Evolutionary conservation across 2,329 filamentous ascomycete genomes (phyloP).

Genomic region (Talaromyces amestolkiae): DNA sequence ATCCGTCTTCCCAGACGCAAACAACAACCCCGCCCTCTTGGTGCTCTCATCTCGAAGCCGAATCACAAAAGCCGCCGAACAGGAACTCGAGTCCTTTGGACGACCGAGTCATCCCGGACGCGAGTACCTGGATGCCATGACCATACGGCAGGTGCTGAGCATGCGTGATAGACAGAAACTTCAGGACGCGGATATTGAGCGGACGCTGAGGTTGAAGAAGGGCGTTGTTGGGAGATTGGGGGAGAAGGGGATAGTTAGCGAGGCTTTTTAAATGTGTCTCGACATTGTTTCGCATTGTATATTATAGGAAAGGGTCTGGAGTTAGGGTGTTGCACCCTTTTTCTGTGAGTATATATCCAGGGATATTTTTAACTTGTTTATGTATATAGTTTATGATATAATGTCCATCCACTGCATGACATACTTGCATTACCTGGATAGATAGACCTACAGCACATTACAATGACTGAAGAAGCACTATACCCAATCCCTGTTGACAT

Average conservation of each 20-base stretch:
- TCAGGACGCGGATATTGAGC: constrained; percentile 42
- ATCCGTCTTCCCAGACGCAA: constrained; percentile 36
- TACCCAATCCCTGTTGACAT: neutral
- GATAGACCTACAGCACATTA: no score
- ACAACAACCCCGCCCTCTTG: constrained; percentile 58
- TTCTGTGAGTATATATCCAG: neutral
- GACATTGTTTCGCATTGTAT: neutral
- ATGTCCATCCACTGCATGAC: neutral
- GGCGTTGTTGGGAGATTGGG: constrained; percentile 45
- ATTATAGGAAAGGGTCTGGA: neutral
- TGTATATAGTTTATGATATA: constrained; percentile 5
- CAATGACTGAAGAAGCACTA: neutral
- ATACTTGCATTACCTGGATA: no score
- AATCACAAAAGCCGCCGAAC: constrained; percentile 53
- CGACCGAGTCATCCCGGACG: constrained; percentile 40
- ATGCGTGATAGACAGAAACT: constrained; percentile 47
- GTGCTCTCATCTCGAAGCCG: constrained; percentile 53
- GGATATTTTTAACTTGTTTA: neutral
- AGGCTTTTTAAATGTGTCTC: constrained; percentile 15
- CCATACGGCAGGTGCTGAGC: constrained; percentile 49
- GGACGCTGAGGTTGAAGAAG: constrained; percentile 42
- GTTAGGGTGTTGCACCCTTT: neutral
- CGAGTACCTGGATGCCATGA: constrained; percentile 50
- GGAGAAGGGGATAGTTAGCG: constrained; percentile 33
- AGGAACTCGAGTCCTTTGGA: constrained; percentile 53